phyloP scores from a whole-genome alignment of 2,329 filamentous ascomycete species.

The Teratosphaeria pseudoeucalypti region DNA sequence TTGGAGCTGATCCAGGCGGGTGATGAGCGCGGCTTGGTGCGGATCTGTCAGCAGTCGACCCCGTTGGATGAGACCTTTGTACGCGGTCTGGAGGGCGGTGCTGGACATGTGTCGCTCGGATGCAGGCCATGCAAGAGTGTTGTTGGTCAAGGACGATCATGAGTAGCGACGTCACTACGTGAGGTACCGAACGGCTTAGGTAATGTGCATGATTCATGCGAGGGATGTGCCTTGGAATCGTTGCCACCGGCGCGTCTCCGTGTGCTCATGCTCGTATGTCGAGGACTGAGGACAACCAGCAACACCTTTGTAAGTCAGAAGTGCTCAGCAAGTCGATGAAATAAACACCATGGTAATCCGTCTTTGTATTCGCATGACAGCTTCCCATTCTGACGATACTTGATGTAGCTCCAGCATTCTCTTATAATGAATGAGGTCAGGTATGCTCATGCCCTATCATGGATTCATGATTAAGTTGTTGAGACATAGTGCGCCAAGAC shows the following conservation, averaged over 20 bases:
- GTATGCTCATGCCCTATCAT: no score
- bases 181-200: background rate
- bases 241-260: background rate
- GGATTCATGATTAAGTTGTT: background rate
- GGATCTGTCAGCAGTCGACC: background rate
- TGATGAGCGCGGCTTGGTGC: background rate
- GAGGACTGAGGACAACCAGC: background rate
- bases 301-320: background rate
- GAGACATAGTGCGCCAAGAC: background rate
- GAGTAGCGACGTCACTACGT: background rate
- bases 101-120: background rate
- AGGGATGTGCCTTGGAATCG: background rate
- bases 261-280: background rate
- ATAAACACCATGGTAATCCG: background rate
- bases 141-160: background rate
- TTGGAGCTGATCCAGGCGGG: background rate
- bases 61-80: background rate
- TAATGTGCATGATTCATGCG: background rate
- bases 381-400: no score
- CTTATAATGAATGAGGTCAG: no score
- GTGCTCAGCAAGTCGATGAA: background rate
- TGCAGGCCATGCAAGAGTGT: background rate
- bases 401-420: no score
- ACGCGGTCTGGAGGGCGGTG: background rate
- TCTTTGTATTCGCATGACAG: background rate